phyloP scores from a whole-genome alignment of 352 stramenopile species.

The Thalassiosira allenii region DNA sequence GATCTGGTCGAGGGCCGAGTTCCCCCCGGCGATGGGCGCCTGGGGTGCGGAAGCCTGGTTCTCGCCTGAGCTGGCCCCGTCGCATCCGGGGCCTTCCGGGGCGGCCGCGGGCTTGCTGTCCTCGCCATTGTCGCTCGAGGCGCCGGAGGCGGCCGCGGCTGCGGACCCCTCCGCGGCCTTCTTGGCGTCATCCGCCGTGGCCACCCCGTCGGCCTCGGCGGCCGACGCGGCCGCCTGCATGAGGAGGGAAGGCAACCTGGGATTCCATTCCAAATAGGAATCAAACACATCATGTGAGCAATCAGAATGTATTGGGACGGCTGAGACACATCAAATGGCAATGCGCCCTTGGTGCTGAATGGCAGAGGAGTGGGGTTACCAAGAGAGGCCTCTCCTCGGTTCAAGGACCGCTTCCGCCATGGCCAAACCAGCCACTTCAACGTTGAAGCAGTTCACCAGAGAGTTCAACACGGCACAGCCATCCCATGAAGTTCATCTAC shows the following conservation, averaged over 20 bases:
- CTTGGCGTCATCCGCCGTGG: neutral
- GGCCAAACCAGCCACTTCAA: too few species aligned
- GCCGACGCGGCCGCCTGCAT: slow-evolving; percentile 69
- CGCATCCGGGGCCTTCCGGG: too few species aligned
- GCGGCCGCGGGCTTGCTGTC: neutral
- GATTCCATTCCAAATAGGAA: neutral
- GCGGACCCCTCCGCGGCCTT: neutral
- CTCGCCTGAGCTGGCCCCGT: neutral
- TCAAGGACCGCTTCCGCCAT: too few species aligned
- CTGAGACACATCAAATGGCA: too few species aligned
- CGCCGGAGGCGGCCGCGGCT: neutral
- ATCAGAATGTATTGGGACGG: too few species aligned
- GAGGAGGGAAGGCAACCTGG: slow-evolving; percentile 62
- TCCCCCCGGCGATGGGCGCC: neutral
- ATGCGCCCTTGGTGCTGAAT: too few species aligned
- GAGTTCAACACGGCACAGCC: too few species aligned
- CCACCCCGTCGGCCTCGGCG: slow-evolving; percentile 65
- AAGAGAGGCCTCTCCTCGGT: too few species aligned
- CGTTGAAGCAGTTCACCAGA: too few species aligned
- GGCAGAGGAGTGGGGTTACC: too few species aligned
- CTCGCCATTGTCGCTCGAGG: neutral
- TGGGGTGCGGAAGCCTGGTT: neutral
- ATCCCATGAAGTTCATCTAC: too few species aligned
- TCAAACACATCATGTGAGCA: neutral
- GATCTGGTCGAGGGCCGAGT: slow-evolving; percentile 1